phyloP scores from a whole-genome alignment of 2,329 filamentous ascomycete species.

The Alternaria longipes region DNA sequence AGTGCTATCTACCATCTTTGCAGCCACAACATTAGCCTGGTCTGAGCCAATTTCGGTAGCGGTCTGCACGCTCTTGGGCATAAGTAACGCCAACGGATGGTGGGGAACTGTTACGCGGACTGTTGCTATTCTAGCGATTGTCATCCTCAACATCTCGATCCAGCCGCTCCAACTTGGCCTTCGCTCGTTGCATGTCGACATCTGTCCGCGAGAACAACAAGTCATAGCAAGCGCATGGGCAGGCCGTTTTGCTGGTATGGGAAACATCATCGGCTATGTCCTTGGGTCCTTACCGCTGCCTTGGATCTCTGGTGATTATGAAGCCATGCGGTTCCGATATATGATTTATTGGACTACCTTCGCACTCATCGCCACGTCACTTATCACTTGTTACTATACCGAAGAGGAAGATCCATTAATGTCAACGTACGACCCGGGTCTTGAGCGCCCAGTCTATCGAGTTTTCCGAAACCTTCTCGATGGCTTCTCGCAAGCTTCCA shows the following conservation, averaged over 20 bases:
- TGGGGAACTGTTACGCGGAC: background rate
- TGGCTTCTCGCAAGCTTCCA: slow-evolving; percentile 11
- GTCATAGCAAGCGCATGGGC: slow-evolving; percentile 42
- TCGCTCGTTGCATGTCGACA: slow-evolving; percentile 47
- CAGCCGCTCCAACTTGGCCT: slow-evolving; percentile 47
- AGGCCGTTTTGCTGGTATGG: slow-evolving; percentile 36
- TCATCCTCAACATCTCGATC: slow-evolving; percentile 12
- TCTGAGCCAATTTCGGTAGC: background rate
- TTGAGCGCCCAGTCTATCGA: background rate
- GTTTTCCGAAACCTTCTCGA: background rate
- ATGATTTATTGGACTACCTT: slow-evolving; percentile 10
- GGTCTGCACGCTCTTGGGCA: background rate
- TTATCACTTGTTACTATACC: slow-evolving; percentile 5
- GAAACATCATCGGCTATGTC: slow-evolving; percentile 42
- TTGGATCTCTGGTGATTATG: slow-evolving; percentile 28
- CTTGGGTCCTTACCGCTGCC: slow-evolving; percentile 34
- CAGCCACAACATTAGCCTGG: background rate
- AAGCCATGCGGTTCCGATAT: slow-evolving; percentile 19
- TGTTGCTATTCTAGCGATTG: background rate
- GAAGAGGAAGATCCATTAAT: background rate
- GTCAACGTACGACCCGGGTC: background rate
- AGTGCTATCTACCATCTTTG: background rate
- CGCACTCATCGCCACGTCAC: slow-evolving; percentile 4
- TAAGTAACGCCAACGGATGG: background rate
- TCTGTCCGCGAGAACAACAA: slow-evolving; percentile 42